Conservation (phyloP, 139 green algal species). For the Volvox reticuliferus region DNA sequence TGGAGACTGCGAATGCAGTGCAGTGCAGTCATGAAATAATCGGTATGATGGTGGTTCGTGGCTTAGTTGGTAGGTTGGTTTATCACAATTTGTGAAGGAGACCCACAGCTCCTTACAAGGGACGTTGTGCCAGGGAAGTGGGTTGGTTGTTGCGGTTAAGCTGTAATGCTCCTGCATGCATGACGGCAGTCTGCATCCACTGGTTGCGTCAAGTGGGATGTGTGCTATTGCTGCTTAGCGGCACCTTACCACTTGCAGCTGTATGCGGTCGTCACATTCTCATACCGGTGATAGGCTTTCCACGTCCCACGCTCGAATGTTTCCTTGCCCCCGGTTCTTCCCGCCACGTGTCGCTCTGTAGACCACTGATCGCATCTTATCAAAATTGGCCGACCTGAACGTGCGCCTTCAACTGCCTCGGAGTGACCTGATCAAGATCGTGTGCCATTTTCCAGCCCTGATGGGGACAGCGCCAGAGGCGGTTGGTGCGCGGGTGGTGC, state of each 20-base stretch:
- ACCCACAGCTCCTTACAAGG: not conserved
- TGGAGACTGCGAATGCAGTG: not conserved
- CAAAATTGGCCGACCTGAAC: constrained; percentile 16
- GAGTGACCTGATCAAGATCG: not conserved
- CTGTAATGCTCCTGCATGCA: not conserved
- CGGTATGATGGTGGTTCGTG: not conserved
- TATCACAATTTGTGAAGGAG: too few relatives aligned
- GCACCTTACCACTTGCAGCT: too few relatives aligned
- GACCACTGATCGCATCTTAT: not conserved
- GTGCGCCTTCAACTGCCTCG: not conserved
- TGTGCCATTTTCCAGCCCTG: constrained; percentile 1
- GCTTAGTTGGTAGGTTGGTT: not conserved
- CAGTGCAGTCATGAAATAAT: not conserved
- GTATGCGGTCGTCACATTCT: not conserved
- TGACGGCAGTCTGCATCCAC: too few relatives aligned
- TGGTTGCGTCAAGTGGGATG: too few relatives aligned
- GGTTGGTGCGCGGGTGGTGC: not conserved
- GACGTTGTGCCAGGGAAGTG: not conserved
- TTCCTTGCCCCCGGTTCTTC: not conserved
- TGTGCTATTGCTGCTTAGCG: too few relatives aligned
- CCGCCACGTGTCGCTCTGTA: not conserved
- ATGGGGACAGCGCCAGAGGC: not conserved
- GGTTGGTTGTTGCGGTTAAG: not conserved
- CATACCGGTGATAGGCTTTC: not conserved
- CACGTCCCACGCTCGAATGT: not conserved